These are phyloP conservation scores for Kluyveromyces nonfermentans DNA, from an alignment of 805 yeast species.

Conservation along the genomic window DNA sequence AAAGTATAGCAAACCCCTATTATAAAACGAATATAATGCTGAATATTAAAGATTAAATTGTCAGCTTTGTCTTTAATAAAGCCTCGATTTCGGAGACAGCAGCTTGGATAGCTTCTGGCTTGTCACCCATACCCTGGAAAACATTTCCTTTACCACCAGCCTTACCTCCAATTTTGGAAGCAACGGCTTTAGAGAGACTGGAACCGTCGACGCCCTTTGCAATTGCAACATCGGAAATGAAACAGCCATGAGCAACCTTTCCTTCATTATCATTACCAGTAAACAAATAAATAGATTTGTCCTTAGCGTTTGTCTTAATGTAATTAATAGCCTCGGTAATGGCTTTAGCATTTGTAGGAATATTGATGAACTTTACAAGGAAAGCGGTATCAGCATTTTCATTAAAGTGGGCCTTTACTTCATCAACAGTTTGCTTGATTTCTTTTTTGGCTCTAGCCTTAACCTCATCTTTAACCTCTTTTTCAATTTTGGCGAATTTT, in stretches of 20 bases:
- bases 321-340: slow-evolving; percentile 85
- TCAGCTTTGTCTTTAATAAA: slow-evolving; percentile 50
- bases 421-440: slow-evolving; percentile 68
- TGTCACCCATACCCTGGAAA: slow-evolving; percentile 95
- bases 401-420: slow-evolving; percentile 59
- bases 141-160: slow-evolving; percentile 98
- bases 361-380: slow-evolving; percentile 59
- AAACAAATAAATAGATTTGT: slow-evolving; percentile 68
- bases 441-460: slow-evolving; percentile 86
- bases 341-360: slow-evolving; percentile 83
- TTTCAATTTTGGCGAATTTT: slow-evolving; percentile 70
- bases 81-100: slow-evolving; percentile 68
- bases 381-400: slow-evolving; percentile 42
- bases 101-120: slow-evolving; percentile 52
- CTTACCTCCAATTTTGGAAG: slow-evolving; percentile 80
- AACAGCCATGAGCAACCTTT: slow-evolving; percentile 94
- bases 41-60: slow-evolving; percentile 8
- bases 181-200: slow-evolving; percentile 63
- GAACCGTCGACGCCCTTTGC: slow-evolving; percentile 65
- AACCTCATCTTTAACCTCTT: slow-evolving; percentile 77
- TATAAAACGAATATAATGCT: background rate
- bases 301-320: slow-evolving; percentile 67
- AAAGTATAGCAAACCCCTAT: background rate
- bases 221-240: slow-evolving; percentile 62
- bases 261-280: slow-evolving; percentile 55